Evolutionary conservation across 2,329 filamentous ascomycete species (phyloP), one percentile per base, ranked within the genome.

Genomic region (Parasarocladium wereldwijsianum): DNA sequence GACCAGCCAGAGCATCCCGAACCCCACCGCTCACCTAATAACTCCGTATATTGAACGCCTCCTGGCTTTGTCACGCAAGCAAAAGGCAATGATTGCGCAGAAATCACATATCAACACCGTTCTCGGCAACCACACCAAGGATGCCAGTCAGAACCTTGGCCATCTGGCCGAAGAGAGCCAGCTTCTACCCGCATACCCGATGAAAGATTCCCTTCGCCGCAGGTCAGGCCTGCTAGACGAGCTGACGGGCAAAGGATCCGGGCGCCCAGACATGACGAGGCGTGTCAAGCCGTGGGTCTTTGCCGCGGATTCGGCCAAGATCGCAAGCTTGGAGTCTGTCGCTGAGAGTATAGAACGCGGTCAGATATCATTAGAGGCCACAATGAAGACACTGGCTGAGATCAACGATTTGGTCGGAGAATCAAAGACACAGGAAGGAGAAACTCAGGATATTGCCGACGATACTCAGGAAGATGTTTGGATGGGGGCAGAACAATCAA

Each of bases 111-210:
- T 73, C 27, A 66, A 60, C 34, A 44, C 55, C 11, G 45, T 54
- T 11, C 48, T 78, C 9, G 45, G 57, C 13, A 65, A 58, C 36
- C 61, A 72, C 37, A 52, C 57, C 14, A 63, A 64, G 35, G 62
- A 70, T 8, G 56, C 58, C 10, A 52, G 54, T 31, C 61, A 67
- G 43, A 44, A 52, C 2, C 50, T 77, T 6, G 58, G 62, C 28
- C 66, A 62, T 33, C 52, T 77, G 3, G 59, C 63, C 8, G 65
- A 76, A 28, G 71, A 76, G 43, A 77, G 72, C 40, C 69, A 73
- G 37, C 51, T 78, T 11, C 56, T 78, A 9, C 63, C 62, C 2
- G 50, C 55, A 7, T 59, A 72, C 37, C 60, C 66, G 1, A 49
- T 58, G 39, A 54, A 58, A 3, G 46, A 43, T 13, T 43, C 45